Evolutionary conservation across 176 grass and related monocot genomes (phyloP).

Genomic region (Carex parvula): DNA sequence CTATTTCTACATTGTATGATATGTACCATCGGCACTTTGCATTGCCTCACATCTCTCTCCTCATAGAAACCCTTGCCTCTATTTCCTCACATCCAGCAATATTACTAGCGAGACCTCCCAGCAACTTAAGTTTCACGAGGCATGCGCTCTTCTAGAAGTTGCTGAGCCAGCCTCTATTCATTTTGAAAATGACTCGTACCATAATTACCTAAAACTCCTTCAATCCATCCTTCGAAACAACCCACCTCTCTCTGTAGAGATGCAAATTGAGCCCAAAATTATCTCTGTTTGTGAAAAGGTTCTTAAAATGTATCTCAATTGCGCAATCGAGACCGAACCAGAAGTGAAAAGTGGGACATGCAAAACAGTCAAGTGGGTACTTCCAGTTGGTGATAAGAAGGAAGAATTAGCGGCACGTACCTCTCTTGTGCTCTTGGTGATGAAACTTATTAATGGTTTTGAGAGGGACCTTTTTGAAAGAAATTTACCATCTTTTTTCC

Average conservation of each 20-base stretch:
- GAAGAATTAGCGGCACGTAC: slow-evolving; percentile 82
- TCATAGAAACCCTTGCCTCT: slow-evolving; percentile 69
- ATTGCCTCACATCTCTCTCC: slow-evolving; percentile 58
- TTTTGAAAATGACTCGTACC: slow-evolving; percentile 92
- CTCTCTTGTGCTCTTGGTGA: slow-evolving; percentile 58
- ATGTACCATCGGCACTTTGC: slow-evolving; percentile 40
- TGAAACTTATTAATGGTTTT: slow-evolving; percentile 55
- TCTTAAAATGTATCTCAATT: slow-evolving; percentile 65
- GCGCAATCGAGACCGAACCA: slow-evolving; percentile 46
- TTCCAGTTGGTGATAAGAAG: slow-evolving; percentile 61
- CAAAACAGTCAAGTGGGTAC: slow-evolving; percentile 38
- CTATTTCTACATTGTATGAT: slow-evolving; percentile 67
- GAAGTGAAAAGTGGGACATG: slow-evolving; percentile 27
- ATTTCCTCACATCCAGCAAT: slow-evolving; percentile 70
- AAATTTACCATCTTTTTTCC: slow-evolving; percentile 69
- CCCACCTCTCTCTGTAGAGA: slow-evolving; percentile 41
- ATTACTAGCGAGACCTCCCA: slow-evolving; percentile 52
- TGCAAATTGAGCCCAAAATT: slow-evolving; percentile 64
- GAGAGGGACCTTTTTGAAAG: slow-evolving; percentile 66
- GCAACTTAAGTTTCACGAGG: slow-evolving; percentile 61
- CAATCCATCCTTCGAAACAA: slow-evolving; percentile 68
- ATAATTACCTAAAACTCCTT: slow-evolving; percentile 77
- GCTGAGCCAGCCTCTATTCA: slow-evolving; percentile 74
- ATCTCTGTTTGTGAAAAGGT: slow-evolving; percentile 68
- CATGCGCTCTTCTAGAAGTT: slow-evolving; percentile 76